These are phyloP conservation scores for Adansonia madagascariensis DNA, from an alignment of 441 rosid species.

Conservation along the genomic window DNA sequence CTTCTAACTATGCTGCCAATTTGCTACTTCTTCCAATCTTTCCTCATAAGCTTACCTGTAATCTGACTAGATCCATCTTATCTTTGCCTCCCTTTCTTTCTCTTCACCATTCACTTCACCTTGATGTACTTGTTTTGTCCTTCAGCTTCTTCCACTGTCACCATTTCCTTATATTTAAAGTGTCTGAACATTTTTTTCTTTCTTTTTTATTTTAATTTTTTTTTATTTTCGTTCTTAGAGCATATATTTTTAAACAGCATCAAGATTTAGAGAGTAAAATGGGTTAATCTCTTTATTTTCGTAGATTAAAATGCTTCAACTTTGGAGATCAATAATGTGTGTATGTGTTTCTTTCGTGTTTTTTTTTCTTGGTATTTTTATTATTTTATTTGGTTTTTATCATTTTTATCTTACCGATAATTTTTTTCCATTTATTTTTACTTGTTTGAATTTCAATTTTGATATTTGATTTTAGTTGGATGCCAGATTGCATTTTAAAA, in stretches of 20 bases:
- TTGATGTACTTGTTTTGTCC: neutral
- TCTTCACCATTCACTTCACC: neutral
- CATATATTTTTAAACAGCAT: neutral
- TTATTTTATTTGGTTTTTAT: neutral
- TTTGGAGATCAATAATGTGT: neutral
- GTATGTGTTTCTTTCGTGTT: too few species aligned
- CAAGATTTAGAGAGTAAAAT: neutral
- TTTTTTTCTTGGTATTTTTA: too few species aligned
- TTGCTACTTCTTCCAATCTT: neutral
- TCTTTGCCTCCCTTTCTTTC: neutral
- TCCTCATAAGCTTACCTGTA: neutral
- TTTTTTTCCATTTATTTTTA: neutral
- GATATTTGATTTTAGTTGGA: neutral
- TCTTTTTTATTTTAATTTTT: too few species aligned
- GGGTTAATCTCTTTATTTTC: neutral
- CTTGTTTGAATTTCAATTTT: neutral
- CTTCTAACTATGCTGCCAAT: neutral
- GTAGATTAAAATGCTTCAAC: neutral
- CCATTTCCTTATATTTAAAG: neutral
- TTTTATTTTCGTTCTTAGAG: neutral
- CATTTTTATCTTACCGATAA: neutral
- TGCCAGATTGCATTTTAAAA: neutral
- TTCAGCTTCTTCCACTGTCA: neutral
- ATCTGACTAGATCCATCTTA: neutral
- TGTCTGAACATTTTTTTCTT: neutral